Conservation (phyloP, 306 rosid genomes). For the Cicer cuneatum region DNA sequence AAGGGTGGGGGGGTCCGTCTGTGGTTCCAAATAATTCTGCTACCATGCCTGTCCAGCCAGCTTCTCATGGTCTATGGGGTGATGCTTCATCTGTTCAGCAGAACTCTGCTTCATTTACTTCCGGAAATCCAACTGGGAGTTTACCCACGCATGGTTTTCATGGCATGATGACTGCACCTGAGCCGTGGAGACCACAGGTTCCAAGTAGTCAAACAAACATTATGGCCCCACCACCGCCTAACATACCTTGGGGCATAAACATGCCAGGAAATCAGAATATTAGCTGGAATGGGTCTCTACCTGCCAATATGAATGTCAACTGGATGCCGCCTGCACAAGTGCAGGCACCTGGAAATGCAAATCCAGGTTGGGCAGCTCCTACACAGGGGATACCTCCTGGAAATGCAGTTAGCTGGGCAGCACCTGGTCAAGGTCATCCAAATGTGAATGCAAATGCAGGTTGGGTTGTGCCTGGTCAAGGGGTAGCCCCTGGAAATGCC, state of each 20-base stretch:
- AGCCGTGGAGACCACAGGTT: slow-evolving; percentile 75
- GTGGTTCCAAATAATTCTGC: slow-evolving; percentile 53
- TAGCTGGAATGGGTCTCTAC: slow-evolving; percentile 68
- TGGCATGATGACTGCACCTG: slow-evolving; percentile 57
- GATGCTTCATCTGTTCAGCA: slow-evolving; percentile 66
- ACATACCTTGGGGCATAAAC: slow-evolving; percentile 67
- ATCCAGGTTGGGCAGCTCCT: slow-evolving; percentile 77
- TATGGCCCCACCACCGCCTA: slow-evolving; percentile 62
- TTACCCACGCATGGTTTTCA: slow-evolving; percentile 54
- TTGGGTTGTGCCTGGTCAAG: slow-evolving; percentile 68
- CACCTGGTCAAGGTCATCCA: slow-evolving; percentile 63
- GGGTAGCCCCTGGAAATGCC: slow-evolving; percentile 55
- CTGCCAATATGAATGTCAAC: slow-evolving; percentile 62
- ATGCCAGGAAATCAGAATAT: slow-evolving; percentile 71
- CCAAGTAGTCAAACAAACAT: slow-evolving; percentile 63
- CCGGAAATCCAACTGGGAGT: slow-evolving; percentile 62
- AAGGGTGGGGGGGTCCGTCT: slow-evolving; percentile 74
- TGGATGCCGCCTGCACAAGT: slow-evolving; percentile 69
- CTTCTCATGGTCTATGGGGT: slow-evolving; percentile 67
- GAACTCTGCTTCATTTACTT: slow-evolving; percentile 52
- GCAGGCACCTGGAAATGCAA: slow-evolving; percentile 64
- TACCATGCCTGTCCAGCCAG: slow-evolving; percentile 61
- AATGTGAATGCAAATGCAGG: slow-evolving; percentile 56
- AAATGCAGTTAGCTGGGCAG: slow-evolving; percentile 63
- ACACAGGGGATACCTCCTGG: slow-evolving; percentile 62